Evolutionary conservation across 176 grass and related monocot species (phyloP).

Genomic region (Carex parvula): DNA sequence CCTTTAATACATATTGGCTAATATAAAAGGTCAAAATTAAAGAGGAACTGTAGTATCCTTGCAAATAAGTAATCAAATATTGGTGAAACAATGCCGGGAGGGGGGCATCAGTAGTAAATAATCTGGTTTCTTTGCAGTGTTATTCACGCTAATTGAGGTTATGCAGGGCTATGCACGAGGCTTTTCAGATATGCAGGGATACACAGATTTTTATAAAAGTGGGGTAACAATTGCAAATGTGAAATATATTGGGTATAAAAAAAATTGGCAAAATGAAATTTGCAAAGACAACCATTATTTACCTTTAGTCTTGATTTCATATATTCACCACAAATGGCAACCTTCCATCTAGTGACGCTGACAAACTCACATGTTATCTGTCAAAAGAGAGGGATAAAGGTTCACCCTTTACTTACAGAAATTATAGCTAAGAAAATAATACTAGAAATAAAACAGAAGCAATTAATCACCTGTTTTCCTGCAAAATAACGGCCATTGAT

Average conservation of each 20-base stretch:
- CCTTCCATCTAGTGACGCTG: conserved; percentile 84
- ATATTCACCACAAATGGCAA: conserved; percentile 95
- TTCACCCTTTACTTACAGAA: neutral
- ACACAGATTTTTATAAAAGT: neutral
- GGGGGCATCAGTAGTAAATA: neutral
- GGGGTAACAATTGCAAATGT: neutral
- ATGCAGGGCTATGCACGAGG: neutral
- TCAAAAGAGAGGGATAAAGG: conserved; percentile 6
- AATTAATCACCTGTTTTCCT: conserved; percentile 68
- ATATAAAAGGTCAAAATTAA: neutral
- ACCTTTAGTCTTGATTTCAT: conserved; percentile 97
- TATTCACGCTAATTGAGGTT: neutral
- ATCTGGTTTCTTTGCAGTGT: neutral
- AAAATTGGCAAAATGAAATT: neutral
- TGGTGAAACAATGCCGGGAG: neutral
- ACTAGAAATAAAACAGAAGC: neutral
- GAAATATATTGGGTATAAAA: neutral
- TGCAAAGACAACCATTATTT: conserved; percentile 13
- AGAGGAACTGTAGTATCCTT: neutral
- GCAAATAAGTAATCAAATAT: neutral
- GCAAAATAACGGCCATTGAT: conserved; percentile 91
- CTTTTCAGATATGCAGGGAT: neutral
- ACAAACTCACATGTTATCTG: conserved; percentile 88
- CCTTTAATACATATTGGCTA: neutral
- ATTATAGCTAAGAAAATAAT: conserved; percentile 3